These are phyloP conservation scores for Diospyros kaki DNA, from an alignment of 148 eudicot species.

Conservation along the genomic window DNA sequence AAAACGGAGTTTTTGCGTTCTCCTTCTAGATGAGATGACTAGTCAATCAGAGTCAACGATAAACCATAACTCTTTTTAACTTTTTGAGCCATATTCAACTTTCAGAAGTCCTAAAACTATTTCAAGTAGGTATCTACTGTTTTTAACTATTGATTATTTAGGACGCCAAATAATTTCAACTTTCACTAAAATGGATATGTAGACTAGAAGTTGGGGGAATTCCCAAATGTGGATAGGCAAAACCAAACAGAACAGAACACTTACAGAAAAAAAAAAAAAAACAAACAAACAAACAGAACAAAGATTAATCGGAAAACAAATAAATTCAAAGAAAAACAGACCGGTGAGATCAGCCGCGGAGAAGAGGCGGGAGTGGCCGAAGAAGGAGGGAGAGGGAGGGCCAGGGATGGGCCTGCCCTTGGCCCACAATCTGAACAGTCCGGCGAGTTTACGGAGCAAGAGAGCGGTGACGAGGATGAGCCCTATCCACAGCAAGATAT, in stretches of 20 bases:
- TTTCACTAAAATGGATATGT: too few species aligned
- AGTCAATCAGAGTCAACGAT: too few species aligned
- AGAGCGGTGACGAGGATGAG: conserved; percentile 35
- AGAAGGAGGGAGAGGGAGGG: conserved; percentile 46
- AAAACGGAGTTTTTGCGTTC: too few species aligned
- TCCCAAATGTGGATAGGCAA: neutral
- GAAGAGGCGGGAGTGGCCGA: conserved; percentile 39
- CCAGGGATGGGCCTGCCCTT: conserved; percentile 43
- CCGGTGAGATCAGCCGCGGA: conserved; percentile 35
- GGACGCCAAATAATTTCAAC: too few species aligned
- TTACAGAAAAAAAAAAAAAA: conserved; percentile 10
- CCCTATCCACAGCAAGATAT: conserved; percentile 46
- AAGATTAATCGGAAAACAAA: too few species aligned
- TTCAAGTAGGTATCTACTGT: too few species aligned
- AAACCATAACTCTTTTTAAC: too few species aligned
- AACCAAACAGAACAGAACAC: neutral
- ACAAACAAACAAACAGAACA: neutral
- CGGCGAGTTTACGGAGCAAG: conserved; percentile 27
- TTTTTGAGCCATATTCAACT: too few species aligned
- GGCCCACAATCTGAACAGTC: conserved; percentile 36
- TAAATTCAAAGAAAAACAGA: conserved; percentile 1
- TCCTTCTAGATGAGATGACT: too few species aligned
- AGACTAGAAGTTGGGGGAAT: neutral
- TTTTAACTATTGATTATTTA: too few species aligned
- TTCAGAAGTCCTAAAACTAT: too few species aligned